phyloP scores from a whole-genome alignment of 2,329 filamentous ascomycete species.

The Chrysoporthe deuterocubensis region DNA sequence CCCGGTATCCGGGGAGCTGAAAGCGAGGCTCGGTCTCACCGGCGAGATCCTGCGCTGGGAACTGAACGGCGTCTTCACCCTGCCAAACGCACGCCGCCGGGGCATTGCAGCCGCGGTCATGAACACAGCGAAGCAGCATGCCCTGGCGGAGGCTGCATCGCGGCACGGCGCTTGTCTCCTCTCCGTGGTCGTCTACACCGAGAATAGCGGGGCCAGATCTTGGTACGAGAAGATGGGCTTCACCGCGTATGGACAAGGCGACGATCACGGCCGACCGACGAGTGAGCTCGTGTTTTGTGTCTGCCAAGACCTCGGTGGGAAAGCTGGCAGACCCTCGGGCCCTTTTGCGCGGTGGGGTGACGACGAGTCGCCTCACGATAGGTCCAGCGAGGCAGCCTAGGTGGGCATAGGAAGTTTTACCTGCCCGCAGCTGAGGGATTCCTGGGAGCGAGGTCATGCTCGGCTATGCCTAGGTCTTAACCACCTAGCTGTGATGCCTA shows the following conservation, averaged over 20 bases:
- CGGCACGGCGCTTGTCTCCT: constrained; percentile 32
- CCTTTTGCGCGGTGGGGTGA: neutral
- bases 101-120: constrained; percentile 42
- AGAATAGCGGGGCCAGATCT: constrained; percentile 20
- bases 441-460: no score
- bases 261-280: constrained; percentile 9
- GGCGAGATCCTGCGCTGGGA: constrained; percentile 35
- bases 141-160: constrained; percentile 31
- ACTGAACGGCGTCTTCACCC: constrained; percentile 44
- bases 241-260: neutral
- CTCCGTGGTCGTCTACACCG: constrained; percentile 27
- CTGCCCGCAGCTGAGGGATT: neutral
- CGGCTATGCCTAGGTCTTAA: no score
- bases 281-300: neutral
- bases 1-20: constrained; percentile 30
- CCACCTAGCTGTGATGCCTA: neutral
- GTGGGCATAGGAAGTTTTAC: neutral
- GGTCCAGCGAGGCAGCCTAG: neutral
- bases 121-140: constrained; percentile 35
- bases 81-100: constrained; percentile 41
- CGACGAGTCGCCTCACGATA: neutral
- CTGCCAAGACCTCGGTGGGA: constrained; percentile 4
- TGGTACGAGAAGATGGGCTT: constrained; percentile 17
- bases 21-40: constrained; percentile 24
- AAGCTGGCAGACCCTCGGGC: neutral